Evolutionary conservation across 2,329 filamentous ascomycete species (phyloP), one percentile per base, ranked within the genome.

Genomic region (Penicillium palitans): DNA sequence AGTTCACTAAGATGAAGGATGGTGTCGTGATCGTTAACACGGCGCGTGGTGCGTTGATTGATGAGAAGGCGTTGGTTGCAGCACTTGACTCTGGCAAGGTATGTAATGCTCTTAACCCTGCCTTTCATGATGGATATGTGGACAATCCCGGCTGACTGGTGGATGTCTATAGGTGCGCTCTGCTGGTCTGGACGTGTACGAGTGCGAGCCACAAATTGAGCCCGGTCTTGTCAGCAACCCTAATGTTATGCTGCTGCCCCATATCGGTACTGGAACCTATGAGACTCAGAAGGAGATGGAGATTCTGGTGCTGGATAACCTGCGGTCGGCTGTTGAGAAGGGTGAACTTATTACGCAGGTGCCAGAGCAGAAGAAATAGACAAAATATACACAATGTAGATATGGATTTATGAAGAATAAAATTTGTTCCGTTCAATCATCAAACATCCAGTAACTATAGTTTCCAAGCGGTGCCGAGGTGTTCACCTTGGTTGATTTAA

Each of bases 201-300:
- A 80, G 63, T 72, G 79, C 24, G 78, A 80, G 65, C 78, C 78
- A 3, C 66, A 70, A 24, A 69, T 80, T 37, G 74, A 86, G 61
- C 74, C 77, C 0, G 84, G 81, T 0, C 68, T 80, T 41, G 62
- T 79, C 25, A 72, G 73, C 47, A 79, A 78, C 63, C 71, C 74
- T 5, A 71, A 70, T 41, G 75, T 77, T n/a, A 82, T 86, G 64
- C 65, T 87, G 62, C 68, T 86, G 61, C 84, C 84, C 40, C 84
- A 87, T 65, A 81, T 87, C 62, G 84, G 84, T 21, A 87, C 84
- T 1, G 80, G 75, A 59, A 86, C 84, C 12, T 82, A 79, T 66
- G 84, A 87, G 71, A 86, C 83, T 24, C 83, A 86, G 73, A 81
- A 79, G 62, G 82, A 85, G 55, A 87, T 86, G 84, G 84, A 87